Conservation (phyloP, 441 rosid species). For the Euphorbia schlechtendalii region DNA sequence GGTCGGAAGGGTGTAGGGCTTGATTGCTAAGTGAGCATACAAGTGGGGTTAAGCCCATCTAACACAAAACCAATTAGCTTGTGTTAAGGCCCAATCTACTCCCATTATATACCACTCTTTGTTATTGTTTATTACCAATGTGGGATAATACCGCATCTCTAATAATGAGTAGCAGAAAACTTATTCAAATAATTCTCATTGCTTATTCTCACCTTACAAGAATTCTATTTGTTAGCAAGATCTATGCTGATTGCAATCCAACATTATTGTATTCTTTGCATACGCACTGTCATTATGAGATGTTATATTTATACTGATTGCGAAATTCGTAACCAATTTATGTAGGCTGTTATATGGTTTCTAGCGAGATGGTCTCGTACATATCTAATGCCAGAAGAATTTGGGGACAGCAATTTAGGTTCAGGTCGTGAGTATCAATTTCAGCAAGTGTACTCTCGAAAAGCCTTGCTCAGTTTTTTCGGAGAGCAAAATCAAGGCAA, state of each 20-base stretch:
- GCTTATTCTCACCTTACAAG: neutral
- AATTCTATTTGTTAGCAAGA: neutral
- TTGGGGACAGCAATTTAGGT: conserved; percentile 35
- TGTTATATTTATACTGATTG: neutral
- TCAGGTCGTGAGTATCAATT: conserved; percentile 37
- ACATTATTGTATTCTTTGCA: neutral
- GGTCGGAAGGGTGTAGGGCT: no score
- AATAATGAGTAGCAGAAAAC: neutral
- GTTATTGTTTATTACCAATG: no score
- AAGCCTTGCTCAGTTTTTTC: conserved; percentile 59
- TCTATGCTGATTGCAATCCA: neutral
- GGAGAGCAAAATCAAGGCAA: conserved; percentile 80
- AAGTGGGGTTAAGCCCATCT: no score
- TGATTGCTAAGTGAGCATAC: no score
- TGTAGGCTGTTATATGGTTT: conserved; percentile 94
- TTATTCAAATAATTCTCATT: neutral
- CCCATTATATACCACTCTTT: no score
- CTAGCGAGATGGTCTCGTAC: conserved; percentile 93
- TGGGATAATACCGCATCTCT: no score
- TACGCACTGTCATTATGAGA: neutral
- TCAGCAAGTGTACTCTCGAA: conserved; percentile 47
- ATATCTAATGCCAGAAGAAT: conserved; percentile 67
- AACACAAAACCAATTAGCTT: no score
- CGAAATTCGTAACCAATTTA: neutral
- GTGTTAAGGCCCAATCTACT: no score